Percentiles rank a stretch among this genome's conserved stretches.
phyloP scores from a whole-genome alignment of 1,139 yeast genomes.

The Candida gigantensis region DNA sequence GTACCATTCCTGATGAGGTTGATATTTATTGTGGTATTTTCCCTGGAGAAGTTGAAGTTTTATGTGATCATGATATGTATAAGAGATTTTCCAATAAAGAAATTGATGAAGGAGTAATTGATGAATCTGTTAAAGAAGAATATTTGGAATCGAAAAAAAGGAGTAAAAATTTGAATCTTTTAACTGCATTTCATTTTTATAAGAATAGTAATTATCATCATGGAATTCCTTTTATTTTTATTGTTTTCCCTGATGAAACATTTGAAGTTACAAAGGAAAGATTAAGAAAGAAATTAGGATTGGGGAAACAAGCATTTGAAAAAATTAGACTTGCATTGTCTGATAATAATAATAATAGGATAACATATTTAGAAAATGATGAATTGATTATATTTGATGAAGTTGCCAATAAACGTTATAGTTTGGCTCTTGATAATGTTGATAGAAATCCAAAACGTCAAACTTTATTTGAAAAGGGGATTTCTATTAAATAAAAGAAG shows the following conservation, averaged over 20 bases:
- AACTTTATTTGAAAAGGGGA: constrained; percentile 58
- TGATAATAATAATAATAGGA: constrained; percentile 38
- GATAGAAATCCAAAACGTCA: constrained; percentile 61
- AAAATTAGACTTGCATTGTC: constrained; percentile 68
- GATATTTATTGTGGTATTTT: constrained; percentile 46
- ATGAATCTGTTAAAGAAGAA: constrained; percentile 30
- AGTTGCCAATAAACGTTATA: constrained; percentile 47
- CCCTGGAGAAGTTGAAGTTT: constrained; percentile 46
- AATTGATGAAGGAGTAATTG: constrained; percentile 8
- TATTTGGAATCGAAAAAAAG: constrained; percentile 28
- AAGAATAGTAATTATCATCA: constrained; percentile 71
- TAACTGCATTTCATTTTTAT: constrained; percentile 68
- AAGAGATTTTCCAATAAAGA: constrained; percentile 25
- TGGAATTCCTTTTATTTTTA: constrained; percentile 86
- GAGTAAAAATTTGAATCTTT: constrained; percentile 43
- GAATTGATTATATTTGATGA: constrained; percentile 57
- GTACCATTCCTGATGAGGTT: constrained; percentile 32
- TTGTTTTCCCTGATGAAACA: constrained; percentile 63
- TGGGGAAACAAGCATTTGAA: constrained; percentile 77
- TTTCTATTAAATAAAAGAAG: constrained; percentile 40
- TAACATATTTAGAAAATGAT: constrained; percentile 53
- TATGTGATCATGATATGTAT: constrained; percentile 40
- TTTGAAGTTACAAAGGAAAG: constrained; percentile 67
- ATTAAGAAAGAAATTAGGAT: constrained; percentile 66
- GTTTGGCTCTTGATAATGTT: constrained; percentile 82